Base-by-base conservation (phyloP, 2,329 filamentous ascomycete species). In the Neofusicoccum ribis region DNA sequence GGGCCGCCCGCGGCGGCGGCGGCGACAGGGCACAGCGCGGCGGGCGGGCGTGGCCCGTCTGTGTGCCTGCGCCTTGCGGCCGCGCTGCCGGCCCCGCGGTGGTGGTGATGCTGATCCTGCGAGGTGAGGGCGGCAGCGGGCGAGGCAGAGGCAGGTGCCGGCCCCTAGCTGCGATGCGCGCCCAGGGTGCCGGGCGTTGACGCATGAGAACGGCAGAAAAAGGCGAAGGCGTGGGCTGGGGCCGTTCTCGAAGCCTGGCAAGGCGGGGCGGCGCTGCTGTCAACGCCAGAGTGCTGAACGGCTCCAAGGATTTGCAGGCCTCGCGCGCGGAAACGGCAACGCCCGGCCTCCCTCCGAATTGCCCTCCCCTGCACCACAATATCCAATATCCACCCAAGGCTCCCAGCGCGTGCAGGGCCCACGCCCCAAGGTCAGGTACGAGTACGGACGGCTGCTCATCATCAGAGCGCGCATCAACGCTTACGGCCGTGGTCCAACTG, bases 221-320 rank as follows among this genome's bases (percentile, higher is more conserved):
- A 47, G 56, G 56, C 56, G 56, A 60, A 17, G 43, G 23, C 31
- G 41, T 47, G 43, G 56, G 41, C 56, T 60, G 37, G 59, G 44
- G 46, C 44, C 51, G 52, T 64, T 64, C 51, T 52, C 52, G 63
- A 64, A 64, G 63, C 49, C 61, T 64, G 37, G 50, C 49, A 64
- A 64, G 61, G 63, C 63, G 63, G 63, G 63, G 63, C 63, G 63
- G 43, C 61, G 61, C 61, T 63, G 61, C 61, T 59, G 54, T 63
- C 61, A 64, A 54, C 61, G 61, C 61, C 61, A 64, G 50, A 64
- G 49, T 54, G 61, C 61, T 64, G 61, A 56, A 63, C 60, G 60
- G 49, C 47, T 52, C 47, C 50, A 58, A 58, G 54, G 54, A 59
- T 54, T 63, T 63, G 60, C 60, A 63, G 47, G 36, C 50, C 54